A percentile compares a stretch with the other conserved stretches of the same genome.
These are phyloP conservation scores for Spathaspora passalidarum DNA, from an alignment of 805 yeast genomes.

Conservation along the genomic window DNA sequence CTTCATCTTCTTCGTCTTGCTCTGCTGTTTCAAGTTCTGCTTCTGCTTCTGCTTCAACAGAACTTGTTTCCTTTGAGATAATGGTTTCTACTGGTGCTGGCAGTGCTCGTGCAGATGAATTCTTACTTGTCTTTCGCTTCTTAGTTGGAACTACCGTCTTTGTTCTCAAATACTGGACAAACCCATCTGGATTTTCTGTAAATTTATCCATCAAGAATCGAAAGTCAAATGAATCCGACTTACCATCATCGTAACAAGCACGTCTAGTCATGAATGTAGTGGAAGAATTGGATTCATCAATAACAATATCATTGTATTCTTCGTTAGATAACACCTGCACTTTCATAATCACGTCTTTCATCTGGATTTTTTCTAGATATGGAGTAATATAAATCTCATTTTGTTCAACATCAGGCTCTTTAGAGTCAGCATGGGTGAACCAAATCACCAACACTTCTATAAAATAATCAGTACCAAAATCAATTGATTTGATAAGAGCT, in stretches of 20 bases:
- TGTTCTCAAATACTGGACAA: constrained; percentile 22
- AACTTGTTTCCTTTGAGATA: neutral
- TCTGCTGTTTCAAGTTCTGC: constrained; percentile 9
- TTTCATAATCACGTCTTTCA: constrained; percentile 40
- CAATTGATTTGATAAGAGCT: constrained; percentile 50
- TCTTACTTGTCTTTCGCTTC: neutral
- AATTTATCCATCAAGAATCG: constrained; percentile 24
- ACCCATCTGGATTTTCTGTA: constrained; percentile 22
- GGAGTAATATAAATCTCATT: constrained; percentile 59
- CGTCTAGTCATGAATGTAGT: constrained; percentile 39
- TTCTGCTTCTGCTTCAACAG: neutral
- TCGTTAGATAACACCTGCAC: constrained; percentile 42
- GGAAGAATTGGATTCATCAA: constrained; percentile 33
- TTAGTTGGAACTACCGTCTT: neutral
- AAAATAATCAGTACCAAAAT: constrained; percentile 46
- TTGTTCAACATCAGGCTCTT: neutral
- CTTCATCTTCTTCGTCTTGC: constrained; percentile 5
- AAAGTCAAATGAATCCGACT: constrained; percentile 40
- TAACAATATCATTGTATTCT: constrained; percentile 27
- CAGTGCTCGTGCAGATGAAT: neutral
- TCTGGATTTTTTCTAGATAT: constrained; percentile 40
- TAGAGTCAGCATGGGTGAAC: constrained; percentile 26
- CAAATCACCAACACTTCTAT: constrained; percentile 48
- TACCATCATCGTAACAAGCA: constrained; percentile 29
- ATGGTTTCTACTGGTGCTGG: constrained; percentile 4